Percentiles rank a stretch among this genome's conserved stretches.
Conservation (phyloP, 1,284 basidiomycete species). For the Malassezia brasiliensis region DNA sequence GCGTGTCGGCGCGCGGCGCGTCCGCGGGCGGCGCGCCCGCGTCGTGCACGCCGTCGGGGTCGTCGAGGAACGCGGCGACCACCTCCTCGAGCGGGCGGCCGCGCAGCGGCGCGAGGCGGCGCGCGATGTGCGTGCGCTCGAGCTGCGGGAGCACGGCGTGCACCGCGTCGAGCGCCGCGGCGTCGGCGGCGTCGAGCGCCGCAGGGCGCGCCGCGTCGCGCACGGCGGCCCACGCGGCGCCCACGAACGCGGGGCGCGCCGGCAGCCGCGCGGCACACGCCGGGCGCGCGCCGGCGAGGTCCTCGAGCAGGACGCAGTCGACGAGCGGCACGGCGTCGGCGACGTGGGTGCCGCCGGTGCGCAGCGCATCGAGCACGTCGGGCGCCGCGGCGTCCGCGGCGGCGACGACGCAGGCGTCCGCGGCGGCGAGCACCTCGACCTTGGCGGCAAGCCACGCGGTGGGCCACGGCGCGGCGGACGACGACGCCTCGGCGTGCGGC, state of each 20-base stretch:
- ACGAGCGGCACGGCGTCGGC: constrained; percentile 14
- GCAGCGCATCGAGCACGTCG: neutral
- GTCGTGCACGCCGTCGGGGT: constrained; percentile 12
- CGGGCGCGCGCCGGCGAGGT: constrained; percentile 6
- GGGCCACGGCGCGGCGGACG: constrained; percentile 14
- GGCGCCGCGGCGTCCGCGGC: neutral
- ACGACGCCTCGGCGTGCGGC: constrained; percentile 6
- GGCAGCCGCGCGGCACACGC: neutral
- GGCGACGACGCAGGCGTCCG: constrained; percentile 5
- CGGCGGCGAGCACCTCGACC: constrained; percentile 6
- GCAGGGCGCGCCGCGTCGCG: neutral
- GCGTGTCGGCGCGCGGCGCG: too few relatives aligned
- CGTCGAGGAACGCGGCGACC: constrained; percentile 13
- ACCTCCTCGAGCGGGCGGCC: constrained; percentile 5
- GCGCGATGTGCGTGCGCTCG: neutral
- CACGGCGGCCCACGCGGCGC: constrained; percentile 13
- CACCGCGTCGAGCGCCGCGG: constrained; percentile 3
- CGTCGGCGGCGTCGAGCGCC: neutral
- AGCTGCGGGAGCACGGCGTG: constrained; percentile 11
- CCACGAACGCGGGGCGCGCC: constrained; percentile 6
- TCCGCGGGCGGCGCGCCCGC: neutral
- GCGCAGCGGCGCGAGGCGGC: neutral
- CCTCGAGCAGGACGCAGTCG: constrained; percentile 5
- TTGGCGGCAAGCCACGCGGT: constrained; percentile 5
- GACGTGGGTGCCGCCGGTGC: neutral